Base-by-base conservation (phyloP, 805 yeast genomes). In the Saccharomycopsis sp. region DNA sequence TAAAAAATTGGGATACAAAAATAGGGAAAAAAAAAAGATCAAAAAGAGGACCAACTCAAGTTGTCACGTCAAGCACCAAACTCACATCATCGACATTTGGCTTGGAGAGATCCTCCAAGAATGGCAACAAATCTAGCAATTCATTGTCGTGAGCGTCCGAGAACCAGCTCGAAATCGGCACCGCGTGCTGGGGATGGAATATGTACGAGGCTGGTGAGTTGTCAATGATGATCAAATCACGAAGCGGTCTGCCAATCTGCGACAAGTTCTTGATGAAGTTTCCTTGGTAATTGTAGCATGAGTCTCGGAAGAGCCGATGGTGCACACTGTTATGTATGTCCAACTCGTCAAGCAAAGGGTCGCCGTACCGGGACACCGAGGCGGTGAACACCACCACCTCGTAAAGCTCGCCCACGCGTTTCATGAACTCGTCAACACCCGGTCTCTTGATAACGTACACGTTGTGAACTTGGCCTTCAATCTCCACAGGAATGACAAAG, bases 341-440 rank as follows among this genome's bases (percentile, higher is more conserved):
- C 52, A 92, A 67, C 52, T 81, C 84, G 62, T 92, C 94, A 47
- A 92, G 68, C 49, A 92, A 67, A 3, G 99, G 98, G 59, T 92
- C 96, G 33, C 97, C 98, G 57, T 92, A 92, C 56, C 95, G 76
- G 49, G 92, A 74, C 9, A 92, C 97, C 33, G 94, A 80, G 1
- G 98, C 98, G 0, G 99, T 92, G 61, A 92, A 92, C 3, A 92
- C 95, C 18, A 92, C 97, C 43, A 92, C 95, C 62, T 92, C 99
- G 58, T 71, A 92, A 53, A 88, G 59, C 57, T 84, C 69, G 20
- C 96, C 95, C 36, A 89, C 95, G 49, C 73, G 70, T 52, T 65
- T 66, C 65, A 92, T 67, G 55, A 92, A 92, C 56, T 85, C 94
- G 61, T 92, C 98, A 38, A 94, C 97, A 1, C 98, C 98, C 1